Evolutionary conservation across 352 stramenopile genomes (phyloP).

Genomic region (Phytophthora citricola): DNA sequence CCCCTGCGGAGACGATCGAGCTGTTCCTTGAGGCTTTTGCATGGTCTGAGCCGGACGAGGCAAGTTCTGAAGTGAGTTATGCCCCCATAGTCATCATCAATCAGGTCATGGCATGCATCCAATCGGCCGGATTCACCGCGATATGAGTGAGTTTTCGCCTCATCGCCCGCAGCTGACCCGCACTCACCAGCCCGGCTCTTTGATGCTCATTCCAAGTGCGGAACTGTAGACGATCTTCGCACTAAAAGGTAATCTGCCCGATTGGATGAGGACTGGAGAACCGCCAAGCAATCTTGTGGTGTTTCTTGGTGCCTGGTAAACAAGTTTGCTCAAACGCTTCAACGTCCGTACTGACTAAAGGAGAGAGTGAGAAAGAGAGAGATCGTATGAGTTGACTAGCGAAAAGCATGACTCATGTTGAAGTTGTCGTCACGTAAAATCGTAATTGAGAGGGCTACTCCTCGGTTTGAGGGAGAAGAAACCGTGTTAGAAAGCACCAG

Average conservation of each 20-base stretch:
- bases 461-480: conserved; percentile 9
- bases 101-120: conserved; percentile 13
- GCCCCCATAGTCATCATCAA: conserved; percentile 23
- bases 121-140: conserved; percentile 14
- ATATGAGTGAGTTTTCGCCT: conserved; percentile 5
- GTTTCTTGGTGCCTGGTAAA: background rate
- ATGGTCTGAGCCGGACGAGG: conserved; percentile 17
- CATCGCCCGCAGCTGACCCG: conserved; percentile 4
- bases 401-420: conserved; percentile 17
- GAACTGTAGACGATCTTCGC: background rate
- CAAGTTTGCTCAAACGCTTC: background rate
- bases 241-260: conserved; percentile 9
- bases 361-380: no score
- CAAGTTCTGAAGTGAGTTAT: conserved; percentile 27
- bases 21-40: conserved; percentile 7
- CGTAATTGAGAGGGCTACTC: no score
- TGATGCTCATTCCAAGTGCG: conserved; percentile 2
- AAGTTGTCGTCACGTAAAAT: conserved; percentile 2
- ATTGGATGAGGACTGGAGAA: conserved; percentile 23
- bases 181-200: conserved; percentile 20
- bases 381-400: conserved; percentile 4
- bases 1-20: conserved; percentile 1
- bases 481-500: conserved; percentile 12
- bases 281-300: conserved; percentile 9
- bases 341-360: no score